These are phyloP conservation scores for Lentinula guzmanii DNA, from an alignment of 768 basidiomycete species.

Conservation along the genomic window DNA sequence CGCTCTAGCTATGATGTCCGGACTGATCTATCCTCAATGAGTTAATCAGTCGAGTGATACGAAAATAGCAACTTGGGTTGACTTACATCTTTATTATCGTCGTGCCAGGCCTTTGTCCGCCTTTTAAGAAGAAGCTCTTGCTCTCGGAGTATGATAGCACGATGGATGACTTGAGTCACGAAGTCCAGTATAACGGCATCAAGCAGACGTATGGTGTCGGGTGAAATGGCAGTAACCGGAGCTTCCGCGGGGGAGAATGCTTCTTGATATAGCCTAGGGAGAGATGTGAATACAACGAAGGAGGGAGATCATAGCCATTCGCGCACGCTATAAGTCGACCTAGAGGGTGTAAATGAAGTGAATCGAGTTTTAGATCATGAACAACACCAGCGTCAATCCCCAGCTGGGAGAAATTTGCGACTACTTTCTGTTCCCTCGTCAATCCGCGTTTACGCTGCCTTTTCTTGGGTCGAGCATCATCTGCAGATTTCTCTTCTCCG, in stretches of 20 bases:
- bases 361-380: conserved; percentile 33
- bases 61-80: no score
- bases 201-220: conserved; percentile 40
- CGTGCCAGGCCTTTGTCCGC: conserved; percentile 55
- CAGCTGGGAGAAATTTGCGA: conserved; percentile 30
- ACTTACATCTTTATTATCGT: conserved; percentile 20
- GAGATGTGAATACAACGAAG: background rate
- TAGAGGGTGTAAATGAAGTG: conserved; percentile 40
- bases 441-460: conserved; percentile 25
- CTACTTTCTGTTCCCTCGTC: conserved; percentile 41
- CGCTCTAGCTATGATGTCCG: background rate
- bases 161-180: conserved; percentile 42
- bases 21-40: background rate
- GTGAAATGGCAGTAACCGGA: conserved; percentile 36
- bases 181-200: conserved; percentile 43
- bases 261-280: conserved; percentile 1
- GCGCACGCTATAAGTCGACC: conserved; percentile 33
- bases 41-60: background rate
- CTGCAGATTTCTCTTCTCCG: background rate
- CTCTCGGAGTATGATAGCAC: conserved; percentile 48
- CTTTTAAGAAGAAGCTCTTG: conserved; percentile 54
- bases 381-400: conserved; percentile 43
- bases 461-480: conserved; percentile 6
- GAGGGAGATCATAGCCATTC: background rate
- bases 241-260: background rate